These are phyloP conservation scores for Drechslerella coelobrocha DNA, from an alignment of 2,329 filamentous ascomycete genomes.

Conservation along the genomic window DNA sequence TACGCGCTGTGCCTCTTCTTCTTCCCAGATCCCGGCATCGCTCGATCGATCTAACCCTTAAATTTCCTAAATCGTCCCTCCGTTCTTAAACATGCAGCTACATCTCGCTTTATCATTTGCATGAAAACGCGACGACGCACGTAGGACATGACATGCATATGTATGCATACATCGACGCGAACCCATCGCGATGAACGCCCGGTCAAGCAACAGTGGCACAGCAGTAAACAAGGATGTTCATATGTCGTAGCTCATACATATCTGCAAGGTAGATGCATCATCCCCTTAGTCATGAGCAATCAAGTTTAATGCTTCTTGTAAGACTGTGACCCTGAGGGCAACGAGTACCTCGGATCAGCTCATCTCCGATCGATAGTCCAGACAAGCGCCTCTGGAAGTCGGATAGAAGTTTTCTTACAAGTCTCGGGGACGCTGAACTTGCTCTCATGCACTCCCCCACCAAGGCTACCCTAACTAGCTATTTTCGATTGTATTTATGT, in stretches of 20 bases:
- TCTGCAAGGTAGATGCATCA: not conserved
- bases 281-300: not conserved
- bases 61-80: not conserved
- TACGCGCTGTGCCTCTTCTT: not conserved
- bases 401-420: conserved; percentile 4
- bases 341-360: not conserved
- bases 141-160: too few relatives aligned
- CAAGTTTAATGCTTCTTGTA: conserved; percentile 8
- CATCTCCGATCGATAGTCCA: conserved; percentile 10
- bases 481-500: too few relatives aligned
- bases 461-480: too few relatives aligned
- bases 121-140: not conserved
- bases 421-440: not conserved
- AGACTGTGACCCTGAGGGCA: conserved; percentile 1
- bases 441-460: too few relatives aligned
- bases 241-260: not conserved
- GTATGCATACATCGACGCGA: not conserved
- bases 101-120: not conserved
- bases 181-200: not conserved
- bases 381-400: conserved; percentile 11
- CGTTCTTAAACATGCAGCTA: not conserved
- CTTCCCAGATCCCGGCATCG: not conserved
- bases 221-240: conserved; percentile 1
- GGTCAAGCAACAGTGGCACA: conserved; percentile 4
- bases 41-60: not conserved